These are phyloP conservation scores for Coriolopsis trogii DNA, from an alignment of 1,284 basidiomycete species.

Conservation along the genomic window DNA sequence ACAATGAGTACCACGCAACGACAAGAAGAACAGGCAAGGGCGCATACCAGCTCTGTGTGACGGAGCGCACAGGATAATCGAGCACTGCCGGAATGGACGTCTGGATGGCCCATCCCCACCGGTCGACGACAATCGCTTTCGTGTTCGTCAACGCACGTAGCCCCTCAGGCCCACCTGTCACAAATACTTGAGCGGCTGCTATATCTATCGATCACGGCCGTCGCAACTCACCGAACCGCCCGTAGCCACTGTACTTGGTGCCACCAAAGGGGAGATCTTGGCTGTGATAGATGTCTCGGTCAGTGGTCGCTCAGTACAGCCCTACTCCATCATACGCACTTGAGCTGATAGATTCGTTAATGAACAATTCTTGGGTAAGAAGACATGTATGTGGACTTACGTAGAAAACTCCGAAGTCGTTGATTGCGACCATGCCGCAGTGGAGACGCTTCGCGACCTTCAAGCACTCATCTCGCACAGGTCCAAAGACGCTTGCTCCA, in stretches of 20 bases:
- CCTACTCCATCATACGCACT: slow-evolving; percentile 48
- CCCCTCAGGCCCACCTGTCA: slow-evolving; percentile 86
- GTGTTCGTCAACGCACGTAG: slow-evolving; percentile 83
- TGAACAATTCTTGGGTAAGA: neutral
- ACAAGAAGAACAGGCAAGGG: slow-evolving; percentile 24
- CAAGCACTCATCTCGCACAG: slow-evolving; percentile 72
- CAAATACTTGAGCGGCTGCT: neutral
- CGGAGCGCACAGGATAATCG: slow-evolving; percentile 86
- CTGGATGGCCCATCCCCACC: slow-evolving; percentile 80
- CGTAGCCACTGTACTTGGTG: slow-evolving; percentile 87
- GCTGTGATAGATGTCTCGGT: slow-evolving; percentile 43
- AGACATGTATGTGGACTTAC: slow-evolving; percentile 54
- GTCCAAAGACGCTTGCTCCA: slow-evolving; percentile 96
- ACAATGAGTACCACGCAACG: slow-evolving; percentile 9
- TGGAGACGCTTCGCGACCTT: slow-evolving; percentile 80
- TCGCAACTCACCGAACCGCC: slow-evolving; percentile 73
- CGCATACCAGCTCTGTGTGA: slow-evolving; percentile 74
- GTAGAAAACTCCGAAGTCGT: slow-evolving; percentile 94
- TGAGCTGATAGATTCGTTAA: slow-evolving; percentile 46
- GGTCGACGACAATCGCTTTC: slow-evolving; percentile 87
- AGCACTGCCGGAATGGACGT: slow-evolving; percentile 87
- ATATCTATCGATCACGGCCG: slow-evolving; percentile 7
- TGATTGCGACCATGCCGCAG: slow-evolving; percentile 97
- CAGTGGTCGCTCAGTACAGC: neutral
- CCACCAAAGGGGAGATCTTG: slow-evolving; percentile 96